phyloP scores from a whole-genome alignment of 495 filamentous ascomycete genomes.

The Eremomyces bilateralis region DNA sequence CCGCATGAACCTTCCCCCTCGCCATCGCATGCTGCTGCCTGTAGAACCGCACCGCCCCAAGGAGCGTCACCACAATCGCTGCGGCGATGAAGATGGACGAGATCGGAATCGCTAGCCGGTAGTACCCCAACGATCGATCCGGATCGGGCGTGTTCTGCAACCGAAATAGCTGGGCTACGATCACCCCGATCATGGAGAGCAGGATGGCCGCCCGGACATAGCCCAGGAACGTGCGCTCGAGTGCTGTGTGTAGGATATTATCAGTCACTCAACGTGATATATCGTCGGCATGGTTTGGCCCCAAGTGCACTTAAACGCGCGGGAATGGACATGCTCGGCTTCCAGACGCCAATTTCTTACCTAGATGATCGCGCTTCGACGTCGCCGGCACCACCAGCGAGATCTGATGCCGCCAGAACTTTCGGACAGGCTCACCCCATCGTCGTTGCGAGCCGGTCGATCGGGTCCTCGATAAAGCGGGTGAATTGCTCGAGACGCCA shows the following conservation, averaged over 20 bases:
- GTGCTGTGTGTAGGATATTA: slow-evolving; percentile 39
- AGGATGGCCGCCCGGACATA: slow-evolving; percentile 54
- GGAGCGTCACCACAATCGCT: slow-evolving; percentile 30
- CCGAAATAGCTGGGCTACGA: slow-evolving; percentile 47
- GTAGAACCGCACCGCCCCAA: slow-evolving; percentile 47
- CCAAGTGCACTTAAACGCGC: too few species aligned
- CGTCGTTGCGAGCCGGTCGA: too few species aligned
- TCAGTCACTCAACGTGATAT: too few species aligned
- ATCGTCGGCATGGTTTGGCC: too few species aligned
- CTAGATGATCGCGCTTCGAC: too few species aligned
- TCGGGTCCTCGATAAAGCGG: too few species aligned
- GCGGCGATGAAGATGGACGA: slow-evolving; percentile 33
- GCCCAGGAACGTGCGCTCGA: slow-evolving; percentile 59
- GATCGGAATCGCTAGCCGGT: slow-evolving; percentile 42
- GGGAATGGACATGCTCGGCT: too few species aligned
- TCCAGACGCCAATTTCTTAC: too few species aligned
- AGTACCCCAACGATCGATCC: slow-evolving; percentile 31
- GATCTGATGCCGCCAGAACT: too few species aligned
- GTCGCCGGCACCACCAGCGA: too few species aligned
- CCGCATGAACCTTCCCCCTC: slow-evolving; percentile 37
- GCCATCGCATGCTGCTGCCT: slow-evolving; percentile 45
- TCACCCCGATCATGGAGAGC: slow-evolving; percentile 42
- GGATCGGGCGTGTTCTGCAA: slow-evolving; percentile 30
- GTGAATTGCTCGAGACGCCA: too few species aligned
- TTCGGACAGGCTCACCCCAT: too few species aligned